These are phyloP conservation scores for Apophysomyces trapeziformis DNA, from an alignment of 371 early-diverging fungal species.

Conservation along the genomic window DNA sequence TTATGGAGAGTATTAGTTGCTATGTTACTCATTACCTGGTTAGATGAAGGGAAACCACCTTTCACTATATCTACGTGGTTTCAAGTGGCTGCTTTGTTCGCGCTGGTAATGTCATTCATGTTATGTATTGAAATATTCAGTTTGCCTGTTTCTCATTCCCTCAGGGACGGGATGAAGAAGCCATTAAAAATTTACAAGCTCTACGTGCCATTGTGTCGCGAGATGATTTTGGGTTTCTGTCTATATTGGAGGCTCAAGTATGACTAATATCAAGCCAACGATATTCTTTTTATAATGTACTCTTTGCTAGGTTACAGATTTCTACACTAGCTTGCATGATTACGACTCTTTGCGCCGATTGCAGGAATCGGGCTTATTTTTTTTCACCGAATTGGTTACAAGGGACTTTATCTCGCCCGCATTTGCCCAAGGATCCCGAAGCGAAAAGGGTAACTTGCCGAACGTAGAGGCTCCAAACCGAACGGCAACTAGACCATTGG, in stretches of 20 bases:
- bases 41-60: not conserved
- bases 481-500: slow-evolving; percentile 21
- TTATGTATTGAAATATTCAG: too few relatives aligned
- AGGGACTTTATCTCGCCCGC: slow-evolving; percentile 27
- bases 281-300: not conserved
- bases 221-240: slow-evolving; percentile 34
- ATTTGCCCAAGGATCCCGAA: slow-evolving; percentile 1
- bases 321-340: slow-evolving; percentile 39
- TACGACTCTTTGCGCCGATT: slow-evolving; percentile 26
- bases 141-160: too few relatives aligned
- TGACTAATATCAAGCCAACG: not conserved
- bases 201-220: slow-evolving; percentile 13
- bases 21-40: not conserved
- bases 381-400: slow-evolving; percentile 27
- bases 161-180: slow-evolving; percentile 41
- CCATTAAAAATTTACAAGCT: slow-evolving; percentile 25
- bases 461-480: slow-evolving; percentile 10
- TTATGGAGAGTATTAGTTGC: not conserved
- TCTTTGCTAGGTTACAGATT: slow-evolving; percentile 26
- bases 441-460: not conserved
- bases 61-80: slow-evolving; percentile 33
- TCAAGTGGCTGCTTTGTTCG: slow-evolving; percentile 39
- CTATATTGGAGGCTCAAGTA: slow-evolving; percentile 41
- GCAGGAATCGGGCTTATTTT: slow-evolving; percentile 14
- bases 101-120: slow-evolving; percentile 24